Conservation (phyloP, 306 rosid genomes). For the Dalbergia oliveri region DNA sequence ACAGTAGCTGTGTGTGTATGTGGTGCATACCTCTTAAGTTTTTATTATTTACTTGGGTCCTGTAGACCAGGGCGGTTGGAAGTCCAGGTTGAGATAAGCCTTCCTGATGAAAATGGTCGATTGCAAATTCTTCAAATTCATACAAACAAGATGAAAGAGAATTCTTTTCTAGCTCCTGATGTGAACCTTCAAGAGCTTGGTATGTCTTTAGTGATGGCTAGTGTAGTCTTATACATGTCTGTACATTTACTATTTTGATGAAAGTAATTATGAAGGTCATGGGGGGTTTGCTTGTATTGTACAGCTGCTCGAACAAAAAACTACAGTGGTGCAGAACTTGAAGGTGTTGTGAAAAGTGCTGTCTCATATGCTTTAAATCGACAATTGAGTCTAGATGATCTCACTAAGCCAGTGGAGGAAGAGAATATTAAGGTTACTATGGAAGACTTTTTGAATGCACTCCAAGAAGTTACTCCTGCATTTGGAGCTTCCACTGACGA, state of each 20-base stretch:
- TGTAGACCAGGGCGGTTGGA: slow-evolving; percentile 98
- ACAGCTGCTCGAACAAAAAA: slow-evolving; percentile 98
- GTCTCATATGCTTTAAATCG: slow-evolving; percentile 96
- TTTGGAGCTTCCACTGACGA: slow-evolving; percentile 99
- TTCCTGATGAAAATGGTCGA: slow-evolving; percentile 98
- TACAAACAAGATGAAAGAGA: slow-evolving; percentile 98
- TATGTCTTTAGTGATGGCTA: slow-evolving; percentile 54
- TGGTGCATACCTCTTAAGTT: slow-evolving; percentile 30
- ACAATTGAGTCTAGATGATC: slow-evolving; percentile 92
- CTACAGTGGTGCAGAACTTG: slow-evolving; percentile 99
- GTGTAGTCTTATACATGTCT: slow-evolving; percentile 37
- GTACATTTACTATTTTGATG: slow-evolving; percentile 30
- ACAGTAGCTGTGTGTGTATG: slow-evolving; percentile 39
- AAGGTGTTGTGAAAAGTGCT: slow-evolving; percentile 99
- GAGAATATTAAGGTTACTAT: slow-evolving; percentile 92
- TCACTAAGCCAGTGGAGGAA: slow-evolving; percentile 95
- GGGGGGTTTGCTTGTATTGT: slow-evolving; percentile 16
- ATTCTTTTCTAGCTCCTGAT: slow-evolving; percentile 94
- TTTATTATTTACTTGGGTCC: slow-evolving; percentile 33
- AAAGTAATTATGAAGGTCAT: slow-evolving; percentile 12
- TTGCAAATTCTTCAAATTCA: slow-evolving; percentile 97
- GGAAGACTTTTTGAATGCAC: slow-evolving; percentile 94
- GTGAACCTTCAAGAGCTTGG: slow-evolving; percentile 95
- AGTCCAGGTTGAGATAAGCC: slow-evolving; percentile 97
- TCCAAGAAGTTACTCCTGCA: slow-evolving; percentile 82